Evolutionary conservation across 2,329 filamentous ascomycete species (phyloP).

Genomic region (Coccinonectria pachysandricola): DNA sequence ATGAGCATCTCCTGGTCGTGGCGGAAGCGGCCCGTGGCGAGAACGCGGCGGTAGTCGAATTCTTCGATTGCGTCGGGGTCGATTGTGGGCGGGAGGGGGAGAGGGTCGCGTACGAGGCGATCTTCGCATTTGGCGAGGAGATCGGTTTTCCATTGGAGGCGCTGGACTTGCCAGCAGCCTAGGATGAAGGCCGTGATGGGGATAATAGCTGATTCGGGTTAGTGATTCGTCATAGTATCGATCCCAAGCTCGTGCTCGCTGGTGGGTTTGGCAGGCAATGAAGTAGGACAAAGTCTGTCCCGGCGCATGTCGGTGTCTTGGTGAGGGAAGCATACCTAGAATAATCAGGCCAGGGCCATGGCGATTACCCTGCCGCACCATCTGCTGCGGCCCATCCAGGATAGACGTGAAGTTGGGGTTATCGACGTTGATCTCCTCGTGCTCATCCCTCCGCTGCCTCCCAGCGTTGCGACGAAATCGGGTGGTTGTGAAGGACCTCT

Average conservation of each 20-base stretch:
- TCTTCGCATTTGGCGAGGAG: slow-evolving; percentile 88
- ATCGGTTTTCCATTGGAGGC: slow-evolving; percentile 87
- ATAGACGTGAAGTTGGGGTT: slow-evolving; percentile 75
- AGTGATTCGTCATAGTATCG: too few relatives aligned
- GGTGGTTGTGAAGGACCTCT: slow-evolving; percentile 11
- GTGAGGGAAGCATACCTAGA: slow-evolving; percentile 47
- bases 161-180: slow-evolving; percentile 91
- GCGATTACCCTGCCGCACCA: slow-evolving; percentile 61
- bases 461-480: slow-evolving; percentile 12
- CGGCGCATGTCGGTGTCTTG: too few relatives aligned
- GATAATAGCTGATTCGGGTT: slow-evolving; percentile 74
- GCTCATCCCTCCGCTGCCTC: slow-evolving; percentile 16
- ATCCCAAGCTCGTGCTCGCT: too few relatives aligned
- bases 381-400: slow-evolving; percentile 71
- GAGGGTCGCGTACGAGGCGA: slow-evolving; percentile 71
- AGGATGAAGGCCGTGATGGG: slow-evolving; percentile 83
- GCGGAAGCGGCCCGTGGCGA: slow-evolving; percentile 60
- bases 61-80: slow-evolving; percentile 74
- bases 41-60: slow-evolving; percentile 85
- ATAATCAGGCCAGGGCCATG: slow-evolving; percentile 77
- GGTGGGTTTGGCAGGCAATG: too few relatives aligned
- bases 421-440: slow-evolving; percentile 45
- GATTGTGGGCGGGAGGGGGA: slow-evolving; percentile 75
- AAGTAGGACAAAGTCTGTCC: too few relatives aligned
- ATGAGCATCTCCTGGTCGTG: slow-evolving; percentile 97